These are phyloP conservation scores for Leptosphaerulina australis DNA, from an alignment of 2,329 filamentous ascomycete species.

Conservation along the genomic window DNA sequence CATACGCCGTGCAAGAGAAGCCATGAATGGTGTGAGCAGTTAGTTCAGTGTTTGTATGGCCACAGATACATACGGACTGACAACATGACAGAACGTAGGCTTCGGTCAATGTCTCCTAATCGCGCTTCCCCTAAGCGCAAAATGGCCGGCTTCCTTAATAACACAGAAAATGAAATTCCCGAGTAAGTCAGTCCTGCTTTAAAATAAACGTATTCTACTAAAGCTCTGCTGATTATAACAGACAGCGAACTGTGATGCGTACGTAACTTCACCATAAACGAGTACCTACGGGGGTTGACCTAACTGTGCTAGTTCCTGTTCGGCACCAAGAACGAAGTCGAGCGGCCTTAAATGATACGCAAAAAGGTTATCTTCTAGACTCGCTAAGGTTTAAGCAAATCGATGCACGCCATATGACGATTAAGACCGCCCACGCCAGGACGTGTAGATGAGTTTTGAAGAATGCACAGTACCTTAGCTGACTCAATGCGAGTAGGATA, in stretches of 20 bases:
- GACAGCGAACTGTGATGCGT: neutral
- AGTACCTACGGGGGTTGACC: neutral
- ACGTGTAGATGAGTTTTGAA: conserved; percentile 54
- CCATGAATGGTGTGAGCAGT: neutral
- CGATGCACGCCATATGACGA: conserved; percentile 45
- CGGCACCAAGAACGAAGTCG: neutral
- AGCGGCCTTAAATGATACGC: neutral
- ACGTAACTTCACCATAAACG: neutral
- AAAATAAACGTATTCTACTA: neutral
- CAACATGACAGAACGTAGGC: neutral
- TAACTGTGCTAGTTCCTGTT: neutral
- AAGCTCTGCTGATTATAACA: neutral
- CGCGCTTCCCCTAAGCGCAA: neutral
- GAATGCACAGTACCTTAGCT: conserved; percentile 44
- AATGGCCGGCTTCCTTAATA: neutral
- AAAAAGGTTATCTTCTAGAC: neutral
- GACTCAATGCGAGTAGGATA: conserved; percentile 44
- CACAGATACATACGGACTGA: neutral
- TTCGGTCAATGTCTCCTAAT: neutral
- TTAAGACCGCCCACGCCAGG: conserved; percentile 47
- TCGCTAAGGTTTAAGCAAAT: conserved; percentile 47
- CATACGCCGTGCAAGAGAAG: neutral
- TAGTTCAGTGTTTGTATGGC: neutral
- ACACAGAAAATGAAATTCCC: neutral
- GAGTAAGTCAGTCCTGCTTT: neutral